Evolutionary conservation across 2,329 filamentous ascomycete species (phyloP), one percentile per base, ranked within the genome.

Genomic region (Alternaria longipes): DNA sequence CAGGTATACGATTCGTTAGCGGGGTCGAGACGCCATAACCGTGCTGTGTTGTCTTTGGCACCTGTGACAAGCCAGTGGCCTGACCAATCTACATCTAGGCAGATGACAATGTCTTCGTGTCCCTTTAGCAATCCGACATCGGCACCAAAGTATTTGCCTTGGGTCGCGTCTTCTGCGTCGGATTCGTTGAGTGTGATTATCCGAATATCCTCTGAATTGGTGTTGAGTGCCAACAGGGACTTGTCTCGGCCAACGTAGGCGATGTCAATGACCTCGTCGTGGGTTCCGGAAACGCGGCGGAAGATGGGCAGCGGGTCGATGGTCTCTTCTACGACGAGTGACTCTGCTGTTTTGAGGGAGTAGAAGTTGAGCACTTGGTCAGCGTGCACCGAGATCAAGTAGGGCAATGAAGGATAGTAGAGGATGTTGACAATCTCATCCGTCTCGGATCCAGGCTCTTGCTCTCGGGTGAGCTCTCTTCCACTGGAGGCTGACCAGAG

Each of bases 261-360:
- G 34, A 99, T 82, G 75, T 99, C 96, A 68, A 99, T 97, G 54
- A 99, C 93, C 78, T 99, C 95, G 76, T 99, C 96, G 78, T 98
- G 93, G 7, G 95, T 97, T 54, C 95, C 96, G 5, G 94, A 97
- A 68, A 99, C 96, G 45, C 93, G 88, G 68, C 91, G 88, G 45
- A 91, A 85, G 1, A 89, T 73, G 9, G 85, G 83, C 24, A 90
- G 78, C n/a, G 86, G 81, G n/a, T 81, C 78, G 81, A 91, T 74
- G 79, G 82, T 71, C 75, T 84, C 69, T 60, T 81, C 65, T 72
- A 73, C 60, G 80, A 73, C 62, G 56, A 76, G 61, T 34, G 74
- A 68, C 26, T 76, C 56, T 68, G 86, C 50, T 74, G 85, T 51
- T 74, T 77, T 61, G 73, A 85, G 77, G 1, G 87, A 88, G 77